Evolutionary conservation across 1,139 yeast genomes (phyloP), one percentile per base, ranked within the genome.

Genomic region (Meyerozyma smithsonii): DNA sequence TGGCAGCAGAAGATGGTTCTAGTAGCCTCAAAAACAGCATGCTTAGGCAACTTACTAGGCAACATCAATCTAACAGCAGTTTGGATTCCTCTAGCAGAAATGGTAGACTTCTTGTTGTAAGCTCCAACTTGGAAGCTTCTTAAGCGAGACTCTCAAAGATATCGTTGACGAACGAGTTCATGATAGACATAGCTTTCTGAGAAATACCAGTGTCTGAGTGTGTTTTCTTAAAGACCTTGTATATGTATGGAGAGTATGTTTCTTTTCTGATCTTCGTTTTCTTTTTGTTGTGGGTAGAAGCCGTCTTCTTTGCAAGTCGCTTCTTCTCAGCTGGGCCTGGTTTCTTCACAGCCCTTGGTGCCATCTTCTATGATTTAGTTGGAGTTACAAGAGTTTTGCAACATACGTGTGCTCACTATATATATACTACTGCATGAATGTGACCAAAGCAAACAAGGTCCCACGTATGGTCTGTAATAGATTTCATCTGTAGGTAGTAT

Each of bases 151-250:
- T 85, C 75, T 86, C 95, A 59, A 86, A 86, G 64, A 86, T 86
- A 72, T 90, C 97, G 73, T 90, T 90, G 59, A 92, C 98, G 59
- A 92, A 92, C 40, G 97, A 92, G 86, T 92, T 92, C 94, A 92
- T 85, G 70, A 92, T 92, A 46, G 97, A 89, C 97, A 92, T 92
- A 56, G 98, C 97, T 74, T 89, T 88, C 74, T 90, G 96, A 55
- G 98, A 92, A 66, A 92, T 92, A 89, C 98, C 98, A 50, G 98
- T 92, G 71, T 92, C 97, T 72, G 98, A 96, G 75, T 94, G 97
- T 52, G 98, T 90, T 80, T 92, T 96, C 77, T 90, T 88, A 71
- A 90, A 83, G 57, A 89, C 97, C 76, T 92, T 92, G 94, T 90
- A 92, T 66, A 92, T 92, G 77, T 92, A 92, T 50, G 97, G 89